Evolutionary conservation across 73 alveolate species (phyloP).

Genomic region (Blepharisma japonicum): DNA sequence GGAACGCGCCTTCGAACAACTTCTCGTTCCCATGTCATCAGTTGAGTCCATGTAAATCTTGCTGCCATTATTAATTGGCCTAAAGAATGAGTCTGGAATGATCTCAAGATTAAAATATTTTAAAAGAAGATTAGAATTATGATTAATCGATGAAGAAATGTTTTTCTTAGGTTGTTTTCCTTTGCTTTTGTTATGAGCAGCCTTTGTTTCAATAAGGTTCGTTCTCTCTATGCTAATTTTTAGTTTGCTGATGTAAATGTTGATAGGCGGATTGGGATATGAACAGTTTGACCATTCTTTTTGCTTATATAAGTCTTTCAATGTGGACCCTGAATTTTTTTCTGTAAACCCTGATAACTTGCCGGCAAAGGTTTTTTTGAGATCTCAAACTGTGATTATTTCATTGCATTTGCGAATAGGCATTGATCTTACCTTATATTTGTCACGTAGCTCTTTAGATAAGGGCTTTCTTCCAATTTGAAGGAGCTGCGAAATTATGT

Average conservation of each 20-base stretch:
- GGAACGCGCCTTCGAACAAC: slow-evolving; percentile 16
- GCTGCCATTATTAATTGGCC: background rate
- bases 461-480: slow-evolving; percentile 79
- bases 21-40: slow-evolving; percentile 7
- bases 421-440: slow-evolving; percentile 76
- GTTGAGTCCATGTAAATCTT: slow-evolving; percentile 26
- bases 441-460: slow-evolving; percentile 68
- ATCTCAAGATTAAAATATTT: too few species aligned
- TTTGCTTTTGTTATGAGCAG: background rate
- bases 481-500: slow-evolving; percentile 89
- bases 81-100: too few species aligned
- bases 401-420: slow-evolving; percentile 93
- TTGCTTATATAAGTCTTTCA: slow-evolving; percentile 83
- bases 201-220: slow-evolving; percentile 65
- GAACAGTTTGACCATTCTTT: slow-evolving; percentile 77
- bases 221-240: slow-evolving; percentile 77
- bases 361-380: slow-evolving; percentile 82
- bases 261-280: slow-evolving; percentile 66
- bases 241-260: slow-evolving; percentile 65
- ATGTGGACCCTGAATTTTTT: slow-evolving; percentile 87
- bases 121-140: too few species aligned
- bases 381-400: slow-evolving; percentile 63
- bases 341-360: slow-evolving; percentile 90
- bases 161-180: too few species aligned
- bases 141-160: too few species aligned